A percentile compares a stretch with the other conserved stretches of the same genome.
phyloP scores from a whole-genome alignment of 495 filamentous ascomycete genomes.

The Penicillium longicatenatum region DNA sequence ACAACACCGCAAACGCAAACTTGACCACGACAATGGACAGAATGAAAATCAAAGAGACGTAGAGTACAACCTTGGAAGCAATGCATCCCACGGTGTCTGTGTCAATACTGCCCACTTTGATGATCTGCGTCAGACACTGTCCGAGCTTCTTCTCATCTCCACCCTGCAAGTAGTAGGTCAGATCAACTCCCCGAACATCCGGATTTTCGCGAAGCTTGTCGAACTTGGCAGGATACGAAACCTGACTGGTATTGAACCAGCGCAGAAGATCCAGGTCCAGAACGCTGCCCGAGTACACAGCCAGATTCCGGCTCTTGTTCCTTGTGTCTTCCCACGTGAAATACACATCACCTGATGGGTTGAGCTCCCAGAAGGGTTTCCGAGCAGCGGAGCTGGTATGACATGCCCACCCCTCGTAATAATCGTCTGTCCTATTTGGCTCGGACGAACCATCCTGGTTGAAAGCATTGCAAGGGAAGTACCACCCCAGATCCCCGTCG shows the following conservation, averaged over 20 bases:
- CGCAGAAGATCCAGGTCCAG: constrained; percentile 87
- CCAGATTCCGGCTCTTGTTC: constrained; percentile 84
- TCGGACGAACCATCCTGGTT: constrained; percentile 88
- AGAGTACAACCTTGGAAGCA: constrained; percentile 94
- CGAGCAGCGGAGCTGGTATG: constrained; percentile 73
- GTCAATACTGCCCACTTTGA: constrained; percentile 94
- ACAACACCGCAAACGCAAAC: constrained; percentile 86
- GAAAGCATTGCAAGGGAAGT: constrained; percentile 90
- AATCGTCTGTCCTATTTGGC: constrained; percentile 70
- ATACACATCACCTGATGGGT: constrained; percentile 73
- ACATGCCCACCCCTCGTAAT: constrained; percentile 85
- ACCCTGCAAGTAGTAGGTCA: constrained; percentile 83
- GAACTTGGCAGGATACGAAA: constrained; percentile 76
- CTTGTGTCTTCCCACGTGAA: constrained; percentile 95
- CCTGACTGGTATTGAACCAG: constrained; percentile 87
- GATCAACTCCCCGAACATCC: constrained; percentile 80
- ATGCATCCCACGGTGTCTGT: constrained; percentile 97
- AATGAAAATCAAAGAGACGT: constrained; percentile 91
- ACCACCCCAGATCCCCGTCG: constrained; percentile 84
- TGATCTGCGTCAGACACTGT: constrained; percentile 85
- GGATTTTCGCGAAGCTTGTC: constrained; percentile 77
- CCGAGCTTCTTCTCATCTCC: constrained; percentile 75
- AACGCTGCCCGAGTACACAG: constrained; percentile 92
- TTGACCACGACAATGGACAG: constrained; percentile 84
- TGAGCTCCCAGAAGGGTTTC: constrained; percentile 70